Conservation (phyloP, 2,329 filamentous ascomycete species). For the Alternaria gansuensis region DNA sequence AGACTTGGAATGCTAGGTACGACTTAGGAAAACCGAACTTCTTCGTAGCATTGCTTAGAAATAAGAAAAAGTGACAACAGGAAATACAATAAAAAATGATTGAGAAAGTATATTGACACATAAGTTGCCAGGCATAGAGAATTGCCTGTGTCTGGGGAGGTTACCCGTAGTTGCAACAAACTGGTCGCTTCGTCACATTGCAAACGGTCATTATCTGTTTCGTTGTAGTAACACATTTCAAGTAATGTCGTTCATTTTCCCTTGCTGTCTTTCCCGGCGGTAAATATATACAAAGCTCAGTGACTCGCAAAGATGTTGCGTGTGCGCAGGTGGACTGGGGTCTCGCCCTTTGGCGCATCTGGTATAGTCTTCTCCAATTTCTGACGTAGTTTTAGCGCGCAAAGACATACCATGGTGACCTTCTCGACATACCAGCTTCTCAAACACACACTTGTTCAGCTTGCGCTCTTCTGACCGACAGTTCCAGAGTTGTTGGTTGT, state of each 20-base stretch:
- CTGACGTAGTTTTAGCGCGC: constrained; percentile 38
- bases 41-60: background rate
- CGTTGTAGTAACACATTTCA: constrained; percentile 10
- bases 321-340: constrained; percentile 60
- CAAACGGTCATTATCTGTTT: constrained; percentile 22
- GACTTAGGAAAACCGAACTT: background rate
- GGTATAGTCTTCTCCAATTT: constrained; percentile 63
- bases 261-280: constrained; percentile 25
- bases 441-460: constrained; percentile 93
- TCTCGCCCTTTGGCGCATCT: constrained; percentile 59
- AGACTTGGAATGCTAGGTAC: background rate
- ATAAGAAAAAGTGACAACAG: background rate
- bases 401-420: background rate
- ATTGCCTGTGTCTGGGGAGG: constrained; percentile 7
- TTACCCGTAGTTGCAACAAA: constrained; percentile 11
- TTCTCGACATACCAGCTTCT: constrained; percentile 81
- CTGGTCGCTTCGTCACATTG: constrained; percentile 19
- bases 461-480: constrained; percentile 88
- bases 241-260: constrained; percentile 30
- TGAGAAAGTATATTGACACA: background rate
- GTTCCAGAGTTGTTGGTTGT: constrained; percentile 98
- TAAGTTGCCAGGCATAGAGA: background rate
- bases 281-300: constrained; percentile 46
- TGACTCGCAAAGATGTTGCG: constrained; percentile 55
- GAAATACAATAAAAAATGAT: background rate